Evolutionary conservation across 169 alveolate species (phyloP), one percentile per base, ranked within the genome.

Genomic region (Plasmodium knowlesi): DNA sequence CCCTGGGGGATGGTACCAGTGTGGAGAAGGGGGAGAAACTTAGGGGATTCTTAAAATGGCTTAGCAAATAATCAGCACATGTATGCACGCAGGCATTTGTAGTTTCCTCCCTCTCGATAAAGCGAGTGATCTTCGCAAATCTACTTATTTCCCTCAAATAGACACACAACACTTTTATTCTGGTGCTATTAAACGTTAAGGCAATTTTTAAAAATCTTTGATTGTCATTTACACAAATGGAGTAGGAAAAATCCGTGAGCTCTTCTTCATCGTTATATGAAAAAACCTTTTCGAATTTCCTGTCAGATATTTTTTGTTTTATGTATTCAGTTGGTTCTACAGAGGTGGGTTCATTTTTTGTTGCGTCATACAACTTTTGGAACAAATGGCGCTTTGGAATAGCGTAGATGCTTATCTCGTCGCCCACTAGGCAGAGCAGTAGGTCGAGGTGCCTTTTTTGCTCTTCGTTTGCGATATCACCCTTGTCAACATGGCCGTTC

Each of bases 121-220:
- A 43, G 28, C 14, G 76, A 6, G 34, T 50, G 67, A 86, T 70
- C 46, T 86, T n/a, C 57, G 53, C 61, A 19, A 8, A 25, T 34
- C 67, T 86, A 34, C 67, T 86, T n/a, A 28, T 54, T 10, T 74
- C 79, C 25, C 71, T 86, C 81, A 86, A 86, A 28, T 46, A 39
- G 25, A 86, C 70, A 54, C 28, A 25, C 41, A 86, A 9, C 39
- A 86, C 81, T 76, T 86, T 86, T 34, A 86, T 53, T 9, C 80
- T 86, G 34, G 81, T 34, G 50, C 67, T 76, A 25, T 86, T 86
- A 32, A 28, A 86, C 14, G 86, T 74, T 9, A 86, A 16, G 71
- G 86, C 93, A 53, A 86, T n/a, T 53, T 76, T 86, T 76, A 86
- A 53, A 73, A 50, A 86, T 43, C 93, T 41, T 30, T 86, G 57